These are phyloP conservation scores for Lactuca saligna DNA, from an alignment of 129 eudicot genomes.

Conservation along the genomic window DNA sequence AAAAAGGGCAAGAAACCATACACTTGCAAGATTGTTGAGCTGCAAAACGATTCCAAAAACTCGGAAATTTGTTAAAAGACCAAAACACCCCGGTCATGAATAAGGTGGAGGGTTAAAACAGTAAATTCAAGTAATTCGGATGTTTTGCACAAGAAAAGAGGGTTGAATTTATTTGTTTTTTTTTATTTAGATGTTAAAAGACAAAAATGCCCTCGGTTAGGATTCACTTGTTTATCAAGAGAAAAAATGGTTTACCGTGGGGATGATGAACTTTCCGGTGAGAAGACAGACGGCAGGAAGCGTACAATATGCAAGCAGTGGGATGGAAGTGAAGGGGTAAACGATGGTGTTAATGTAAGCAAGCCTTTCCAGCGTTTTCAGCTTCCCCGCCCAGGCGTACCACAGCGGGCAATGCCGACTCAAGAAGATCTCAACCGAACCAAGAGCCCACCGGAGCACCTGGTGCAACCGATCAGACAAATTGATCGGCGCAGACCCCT, in stretches of 20 bases:
- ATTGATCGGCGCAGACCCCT: slow-evolving; percentile 99
- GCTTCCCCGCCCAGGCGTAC: slow-evolving; percentile 94
- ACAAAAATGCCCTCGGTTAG: background rate
- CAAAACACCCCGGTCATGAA: background rate
- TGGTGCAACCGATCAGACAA: slow-evolving; percentile 95
- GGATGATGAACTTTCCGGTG: slow-evolving; percentile 96
- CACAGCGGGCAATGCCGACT: slow-evolving; percentile 98
- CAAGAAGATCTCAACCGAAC: slow-evolving; percentile 92
- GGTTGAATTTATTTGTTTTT: background rate
- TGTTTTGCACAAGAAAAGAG: background rate
- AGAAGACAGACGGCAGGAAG: slow-evolving; percentile 98
- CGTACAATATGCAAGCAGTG: slow-evolving; percentile 84
- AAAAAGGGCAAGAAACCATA: slow-evolving; percentile 96
- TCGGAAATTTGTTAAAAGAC: background rate
- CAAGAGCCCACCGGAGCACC: slow-evolving; percentile 98
- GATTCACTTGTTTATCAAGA: background rate
- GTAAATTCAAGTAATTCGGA: slow-evolving; percentile 2
- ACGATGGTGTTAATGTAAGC: slow-evolving; percentile 96
- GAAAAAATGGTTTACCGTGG: slow-evolving; percentile 57
- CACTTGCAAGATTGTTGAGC: slow-evolving; percentile 88
- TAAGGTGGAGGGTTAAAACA: background rate
- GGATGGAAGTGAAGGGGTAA: slow-evolving; percentile 93
- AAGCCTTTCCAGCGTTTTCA: slow-evolving; percentile 80
- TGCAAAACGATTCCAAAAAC: slow-evolving; percentile 34
- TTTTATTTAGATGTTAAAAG: background rate